Conservation (phyloP, 352 stramenopile genomes). For the Elongisporangium prolatum region DNA sequence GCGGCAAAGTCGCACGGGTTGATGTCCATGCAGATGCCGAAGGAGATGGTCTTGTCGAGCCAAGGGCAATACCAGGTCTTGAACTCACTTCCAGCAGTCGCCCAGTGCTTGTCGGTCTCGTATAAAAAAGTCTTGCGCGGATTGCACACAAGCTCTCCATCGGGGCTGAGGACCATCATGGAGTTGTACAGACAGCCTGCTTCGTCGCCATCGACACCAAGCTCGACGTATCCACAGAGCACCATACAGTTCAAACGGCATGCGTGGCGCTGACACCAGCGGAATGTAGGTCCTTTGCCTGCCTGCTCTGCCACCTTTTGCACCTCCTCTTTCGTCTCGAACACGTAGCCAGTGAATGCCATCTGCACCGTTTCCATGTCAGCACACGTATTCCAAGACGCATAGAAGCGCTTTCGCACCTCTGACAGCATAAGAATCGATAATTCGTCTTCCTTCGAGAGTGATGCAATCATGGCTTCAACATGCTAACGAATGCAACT, state of each 20-base stretch:
- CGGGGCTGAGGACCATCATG: conserved; percentile 75
- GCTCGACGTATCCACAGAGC: conserved; percentile 70
- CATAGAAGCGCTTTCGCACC: conserved; percentile 17
- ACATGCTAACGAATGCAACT: conserved; percentile 30
- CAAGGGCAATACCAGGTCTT: conserved; percentile 66
- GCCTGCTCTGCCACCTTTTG: conserved; percentile 57
- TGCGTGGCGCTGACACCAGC: conserved; percentile 65
- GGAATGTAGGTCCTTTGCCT: conserved; percentile 47
- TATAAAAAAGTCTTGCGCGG: conserved; percentile 82
- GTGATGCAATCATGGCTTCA: conserved; percentile 49
- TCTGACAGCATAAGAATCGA: conserved; percentile 79
- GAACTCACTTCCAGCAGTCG: conserved; percentile 59
- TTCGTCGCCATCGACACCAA: conserved; percentile 8
- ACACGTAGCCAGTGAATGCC: conserved; percentile 82
- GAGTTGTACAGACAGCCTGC: conserved; percentile 56
- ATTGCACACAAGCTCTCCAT: conserved; percentile 64
- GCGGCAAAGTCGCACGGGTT: conserved; percentile 80
- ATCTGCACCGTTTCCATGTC: conserved; percentile 32
- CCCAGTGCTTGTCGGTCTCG: conserved; percentile 80
- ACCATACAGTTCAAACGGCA: conserved; percentile 56
- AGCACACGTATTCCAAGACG: background rate
- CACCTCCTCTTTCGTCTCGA: conserved; percentile 47
- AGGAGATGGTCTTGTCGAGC: conserved; percentile 73
- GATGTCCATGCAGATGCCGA: conserved; percentile 90
- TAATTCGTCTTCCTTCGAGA: conserved; percentile 38